phyloP scores from a whole-genome alignment of 1,284 basidiomycete species.

The Pseudozyma thailandica region DNA sequence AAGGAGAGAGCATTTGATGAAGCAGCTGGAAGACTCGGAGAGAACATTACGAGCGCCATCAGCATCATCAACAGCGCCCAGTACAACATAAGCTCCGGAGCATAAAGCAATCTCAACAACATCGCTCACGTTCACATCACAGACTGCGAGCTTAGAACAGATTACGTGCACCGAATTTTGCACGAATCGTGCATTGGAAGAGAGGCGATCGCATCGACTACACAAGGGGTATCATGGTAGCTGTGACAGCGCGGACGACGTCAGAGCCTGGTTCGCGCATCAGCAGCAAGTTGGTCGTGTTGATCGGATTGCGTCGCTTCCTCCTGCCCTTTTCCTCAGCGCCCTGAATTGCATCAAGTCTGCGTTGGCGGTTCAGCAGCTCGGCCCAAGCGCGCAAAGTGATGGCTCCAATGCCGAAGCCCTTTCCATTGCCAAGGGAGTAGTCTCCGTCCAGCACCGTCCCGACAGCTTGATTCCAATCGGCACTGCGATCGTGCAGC shows the following conservation, averaged over 20 bases:
- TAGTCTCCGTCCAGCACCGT: slow-evolving; percentile 58
- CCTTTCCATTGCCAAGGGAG: slow-evolving; percentile 48
- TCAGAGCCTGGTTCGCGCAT: slow-evolving; percentile 36
- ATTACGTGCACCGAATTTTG: no score
- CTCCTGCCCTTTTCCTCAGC: slow-evolving; percentile 18
- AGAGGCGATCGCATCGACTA: neutral
- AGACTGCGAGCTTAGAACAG: neutral
- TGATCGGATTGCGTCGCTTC: slow-evolving; percentile 27
- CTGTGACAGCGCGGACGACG: slow-evolving; percentile 38
- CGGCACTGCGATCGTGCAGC: slow-evolving; percentile 25
- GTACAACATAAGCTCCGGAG: neutral
- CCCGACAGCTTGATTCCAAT: slow-evolving; percentile 47
- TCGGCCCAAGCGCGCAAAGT: slow-evolving; percentile 30
- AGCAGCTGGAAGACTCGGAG: slow-evolving; percentile 15
- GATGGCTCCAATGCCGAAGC: slow-evolving; percentile 38
- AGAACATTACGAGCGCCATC: neutral
- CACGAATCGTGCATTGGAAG: no score
- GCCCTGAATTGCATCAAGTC: slow-evolving; percentile 7
- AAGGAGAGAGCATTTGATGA: slow-evolving; percentile 24
- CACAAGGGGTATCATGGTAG: slow-evolving; percentile 18
- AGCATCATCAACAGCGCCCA: neutral
- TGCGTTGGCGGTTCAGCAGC: slow-evolving; percentile 24
- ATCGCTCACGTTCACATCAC: neutral
- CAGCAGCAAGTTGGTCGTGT: slow-evolving; percentile 31
- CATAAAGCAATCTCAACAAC: neutral